Evolutionary conservation across 768 basidiomycete species (phyloP), one percentile per base, ranked within the genome.

Genomic region (Pleurotus eryngii): DNA sequence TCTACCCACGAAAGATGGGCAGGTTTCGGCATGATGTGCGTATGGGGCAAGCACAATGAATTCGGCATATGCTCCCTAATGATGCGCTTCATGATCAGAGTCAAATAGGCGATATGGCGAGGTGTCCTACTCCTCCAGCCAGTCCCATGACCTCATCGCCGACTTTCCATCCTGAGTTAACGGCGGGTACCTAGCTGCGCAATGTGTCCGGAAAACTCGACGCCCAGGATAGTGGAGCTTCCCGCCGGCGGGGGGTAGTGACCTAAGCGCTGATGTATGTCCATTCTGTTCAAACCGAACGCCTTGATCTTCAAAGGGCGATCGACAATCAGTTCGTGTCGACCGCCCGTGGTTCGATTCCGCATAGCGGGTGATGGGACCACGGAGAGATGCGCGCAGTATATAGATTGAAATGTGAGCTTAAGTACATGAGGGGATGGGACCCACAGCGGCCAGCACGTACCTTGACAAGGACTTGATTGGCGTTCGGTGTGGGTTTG

Each of bases 251-350:
- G 72, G 15, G 90, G 87, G 67, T 94, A 94, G n/a, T 68, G 64
- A 0, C 87, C 89, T 65, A 85, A 77, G 5, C 88, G 82, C 68
- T 92, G 93, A 5, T 61, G 51, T 55, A 92, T 77, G 65, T 95
- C 93, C 92, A 92, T 87, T 27, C 94, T 81, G 71, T 95, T 95
- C 58, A 95, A 71, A n/a, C 92, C 91, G 68, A 95, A 95, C 1
- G 87, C 87, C 68, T 83, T 84, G 65, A 90, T 78, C 89, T 92
- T 60, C 14, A 27, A 54, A 37, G 5, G 49, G 30, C 42, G 24
- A 42, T 26, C 14, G 40, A 45, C n/a, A 40, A 18, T 57, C 30
- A 40, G 54, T 46, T 40, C 38, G 48, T 50, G 14, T 55, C 35
- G 54, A 50, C 48, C 42, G 20, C n/a, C 42, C 42, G 20, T 45